These are phyloP conservation scores for Mrakia frigida DNA, from an alignment of 768 basidiomycete species.

Conservation along the genomic window DNA sequence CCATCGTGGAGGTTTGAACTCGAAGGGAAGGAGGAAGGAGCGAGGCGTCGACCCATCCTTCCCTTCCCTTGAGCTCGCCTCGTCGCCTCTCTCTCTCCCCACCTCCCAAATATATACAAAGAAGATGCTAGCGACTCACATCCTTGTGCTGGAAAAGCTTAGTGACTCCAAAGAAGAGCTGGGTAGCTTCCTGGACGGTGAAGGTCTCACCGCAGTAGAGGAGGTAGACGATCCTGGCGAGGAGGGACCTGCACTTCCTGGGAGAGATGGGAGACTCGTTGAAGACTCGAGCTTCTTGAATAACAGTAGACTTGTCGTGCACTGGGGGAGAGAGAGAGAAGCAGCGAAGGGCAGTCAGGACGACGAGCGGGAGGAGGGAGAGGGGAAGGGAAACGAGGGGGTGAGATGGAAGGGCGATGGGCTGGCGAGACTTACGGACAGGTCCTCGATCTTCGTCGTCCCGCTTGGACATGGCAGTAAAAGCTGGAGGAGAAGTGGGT, in stretches of 20 bases:
- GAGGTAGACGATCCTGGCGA: slow-evolving; percentile 93
- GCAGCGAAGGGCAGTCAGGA: slow-evolving; percentile 24
- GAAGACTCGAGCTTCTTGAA: slow-evolving; percentile 97
- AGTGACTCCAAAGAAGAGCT: slow-evolving; percentile 96
- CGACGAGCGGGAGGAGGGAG: slow-evolving; percentile 30
- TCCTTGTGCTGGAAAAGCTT: slow-evolving; percentile 99
- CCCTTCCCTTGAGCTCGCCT: slow-evolving; percentile 4
- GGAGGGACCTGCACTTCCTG: slow-evolving; percentile 88
- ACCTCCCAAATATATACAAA: neutral
- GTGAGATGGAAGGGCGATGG: neutral
- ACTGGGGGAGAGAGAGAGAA: slow-evolving; percentile 7
- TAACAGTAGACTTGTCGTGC: slow-evolving; percentile 92
- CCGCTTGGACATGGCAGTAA: slow-evolving; percentile 63
- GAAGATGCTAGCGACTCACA: slow-evolving; percentile 55
- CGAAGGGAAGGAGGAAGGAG: neutral
- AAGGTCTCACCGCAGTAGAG: slow-evolving; percentile 95
- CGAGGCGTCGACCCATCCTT: neutral
- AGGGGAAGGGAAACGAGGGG: slow-evolving; percentile 3
- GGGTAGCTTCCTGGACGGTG: slow-evolving; percentile 91
- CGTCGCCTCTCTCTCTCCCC: neutral
- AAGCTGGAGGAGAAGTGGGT: neutral
- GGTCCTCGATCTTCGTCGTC: slow-evolving; percentile 55
- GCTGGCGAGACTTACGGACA: neutral
- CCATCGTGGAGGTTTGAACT: slow-evolving; percentile 1
- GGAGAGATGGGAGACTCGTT: slow-evolving; percentile 99